Base-by-base conservation (phyloP, 2,329 filamentous ascomycete genomes). In the Akanthomyces uredinophilus region DNA sequence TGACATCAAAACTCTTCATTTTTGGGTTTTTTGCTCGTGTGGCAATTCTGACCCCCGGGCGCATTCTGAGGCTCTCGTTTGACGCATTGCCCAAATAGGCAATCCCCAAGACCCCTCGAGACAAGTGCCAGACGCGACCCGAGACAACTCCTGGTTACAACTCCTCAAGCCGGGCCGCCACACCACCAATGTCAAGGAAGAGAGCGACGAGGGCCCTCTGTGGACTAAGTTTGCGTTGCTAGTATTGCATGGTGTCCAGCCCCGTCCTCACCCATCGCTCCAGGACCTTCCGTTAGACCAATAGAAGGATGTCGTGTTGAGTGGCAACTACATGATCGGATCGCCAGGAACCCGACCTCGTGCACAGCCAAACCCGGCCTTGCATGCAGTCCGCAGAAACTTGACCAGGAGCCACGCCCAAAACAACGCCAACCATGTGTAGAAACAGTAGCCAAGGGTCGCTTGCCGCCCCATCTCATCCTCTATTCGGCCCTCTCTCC, bases 111-210 rank as follows among this genome's bases (percentile, higher is more conserved):
- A 47, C 63, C 61, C 61, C 61, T 62, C 57, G 64, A 65, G 64
- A 65, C 62, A 62, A 61, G 39, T 56, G 54, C 68, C 70, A 73
- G 70, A 71, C 70, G 64, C 66, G 57, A 72, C 65, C 63, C 72
- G 73, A 73, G 73, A 75, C 73, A 68, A 62, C 60, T 68, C 70
- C 57, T 52, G 73, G 73, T 74, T 69, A 73, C 73, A 73, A 66
- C 65, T 62, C 41, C 22, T 22, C 47, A 13, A n/a, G 18, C 46
- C 16, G 16, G 14, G 37, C 47, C 44, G 47, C 57, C 37, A 43
- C 29, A n/a, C n/a, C n/a, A 41, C 52, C 14, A 22, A 58, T 49
- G 29, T 18, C 18, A 8, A 29, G 16, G 22, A n/a, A 22, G 16
- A 32, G n/a, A 14, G 20, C 47, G 27, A 27, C 46, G 24, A 24